Evolutionary conservation across 345 rosid species (phyloP).

Genomic region (Cochlearia excelsa): DNA sequence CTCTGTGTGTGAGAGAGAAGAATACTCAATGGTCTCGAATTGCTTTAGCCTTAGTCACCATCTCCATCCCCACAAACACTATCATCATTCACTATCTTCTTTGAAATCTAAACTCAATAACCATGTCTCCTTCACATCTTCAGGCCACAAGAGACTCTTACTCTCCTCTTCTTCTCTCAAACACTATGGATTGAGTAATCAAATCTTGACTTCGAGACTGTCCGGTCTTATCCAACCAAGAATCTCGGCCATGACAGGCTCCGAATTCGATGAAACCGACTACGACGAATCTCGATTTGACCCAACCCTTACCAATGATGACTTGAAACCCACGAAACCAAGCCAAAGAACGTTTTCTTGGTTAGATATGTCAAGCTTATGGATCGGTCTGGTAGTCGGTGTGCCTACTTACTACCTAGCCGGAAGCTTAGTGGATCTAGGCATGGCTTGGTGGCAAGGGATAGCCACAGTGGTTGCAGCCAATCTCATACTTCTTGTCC

Average conservation of each 20-base stretch:
- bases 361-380: conserved; percentile 84
- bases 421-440: conserved; percentile 82
- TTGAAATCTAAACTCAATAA: conserved; percentile 16
- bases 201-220: conserved; percentile 14
- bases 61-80: conserved; percentile 34
- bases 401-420: conserved; percentile 91
- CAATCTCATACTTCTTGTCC: conserved; percentile 61
- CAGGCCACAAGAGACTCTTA: conserved; percentile 12
- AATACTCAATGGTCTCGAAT: conserved; percentile 51
- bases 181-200: not conserved
- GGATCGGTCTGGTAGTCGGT: conserved; percentile 97
- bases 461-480: conserved; percentile 82
- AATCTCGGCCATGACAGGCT: conserved; percentile 24
- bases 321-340: conserved; percentile 66
- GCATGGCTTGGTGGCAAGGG: conserved; percentile 99
- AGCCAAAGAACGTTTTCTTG: conserved; percentile 61
- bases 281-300: conserved; percentile 43
- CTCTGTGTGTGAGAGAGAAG: conserved; percentile 16
- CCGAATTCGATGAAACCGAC: conserved; percentile 25
- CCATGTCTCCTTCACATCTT: conserved; percentile 29
- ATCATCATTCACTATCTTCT: conserved; percentile 18
- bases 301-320: conserved; percentile 74
- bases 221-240: conserved; percentile 36
- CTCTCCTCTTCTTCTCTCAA: conserved; percentile 19
- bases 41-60: conserved; percentile 51